A percentile compares a stretch with the other conserved stretches of the same genome.
Evolutionary conservation across 2,329 filamentous ascomycete genomes (phyloP).

Genomic region (Corinectria fuckeliana): DNA sequence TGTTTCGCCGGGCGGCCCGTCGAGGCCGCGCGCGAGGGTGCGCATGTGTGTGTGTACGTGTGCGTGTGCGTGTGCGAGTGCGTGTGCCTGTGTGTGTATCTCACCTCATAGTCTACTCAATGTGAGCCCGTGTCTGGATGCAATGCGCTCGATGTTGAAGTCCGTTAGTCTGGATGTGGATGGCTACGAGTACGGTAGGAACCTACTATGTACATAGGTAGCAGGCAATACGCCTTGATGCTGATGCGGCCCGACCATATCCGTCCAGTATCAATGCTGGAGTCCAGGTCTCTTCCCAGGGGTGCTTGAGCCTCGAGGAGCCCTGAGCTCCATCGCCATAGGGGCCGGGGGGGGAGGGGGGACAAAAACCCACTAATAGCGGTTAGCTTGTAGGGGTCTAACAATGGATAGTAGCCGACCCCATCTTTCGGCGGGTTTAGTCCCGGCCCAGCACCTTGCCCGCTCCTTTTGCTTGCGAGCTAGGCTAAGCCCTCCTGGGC

Average conservation of each 20-base stretch:
- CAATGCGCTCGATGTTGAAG: neutral
- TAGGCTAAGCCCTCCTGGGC: slow-evolving; percentile 10
- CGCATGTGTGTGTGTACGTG: neutral
- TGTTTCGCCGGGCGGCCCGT: slow-evolving; percentile 26
- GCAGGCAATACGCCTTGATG: neutral
- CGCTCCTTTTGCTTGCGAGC: neutral
- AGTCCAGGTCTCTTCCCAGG: neutral
- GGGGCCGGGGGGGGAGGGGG: slow-evolving; percentile 24
- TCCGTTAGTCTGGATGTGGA: neutral
- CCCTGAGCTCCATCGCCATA: neutral
- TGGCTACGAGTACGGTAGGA: too few relatives aligned
- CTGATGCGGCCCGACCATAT: slow-evolving; percentile 5
- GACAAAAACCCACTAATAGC: slow-evolving; percentile 29
- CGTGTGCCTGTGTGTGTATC: neutral
- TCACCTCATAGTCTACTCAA: too few relatives aligned
- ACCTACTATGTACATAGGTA: neutral
- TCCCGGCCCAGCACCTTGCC: slow-evolving; percentile 6
- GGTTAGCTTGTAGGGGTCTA: slow-evolving; percentile 21
- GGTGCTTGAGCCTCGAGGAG: slow-evolving; percentile 1
- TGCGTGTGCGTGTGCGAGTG: neutral
- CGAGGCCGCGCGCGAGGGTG: slow-evolving; percentile 8
- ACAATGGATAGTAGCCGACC: slow-evolving; percentile 26
- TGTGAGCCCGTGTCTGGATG: neutral
- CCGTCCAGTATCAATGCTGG: slow-evolving; percentile 8
- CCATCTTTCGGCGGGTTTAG: slow-evolving; percentile 33